Evolutionary conservation across 179 eudicot species (phyloP), one percentile per base, ranked within the genome.

Genomic region (Nepenthes alata): DNA sequence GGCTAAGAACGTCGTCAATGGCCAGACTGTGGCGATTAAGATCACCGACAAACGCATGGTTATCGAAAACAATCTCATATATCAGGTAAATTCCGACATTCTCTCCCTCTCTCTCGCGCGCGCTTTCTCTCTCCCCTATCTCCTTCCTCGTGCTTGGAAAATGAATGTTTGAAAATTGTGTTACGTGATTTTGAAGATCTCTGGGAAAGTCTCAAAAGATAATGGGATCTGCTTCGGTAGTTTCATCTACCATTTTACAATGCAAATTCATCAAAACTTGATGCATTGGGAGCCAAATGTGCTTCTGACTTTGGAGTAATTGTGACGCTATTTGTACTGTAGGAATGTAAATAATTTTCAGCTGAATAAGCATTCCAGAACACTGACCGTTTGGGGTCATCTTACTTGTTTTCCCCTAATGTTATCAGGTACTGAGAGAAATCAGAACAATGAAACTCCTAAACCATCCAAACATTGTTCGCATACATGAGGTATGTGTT

Each of bases 401-500:
- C 48, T 45, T 7, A 41, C 37, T 53, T 48, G 7, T 16, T 47
- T 9, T 53, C 35, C 57, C 49, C 5, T 11, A 3, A 7, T 50
- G 52, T 13, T 15, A 5, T 59, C 70, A 84, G 89, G 81, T 84
- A 13, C 60, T 70, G 63, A 79, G 84, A 52, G 84, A 84, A 56
- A 84, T 84, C 51, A 77, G 82, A 49, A 75, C 83, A 35, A 82
- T 81, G 86, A 82, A 73, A 67, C 79, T 79, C 58, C 59, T 84
- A 68, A 73, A 67, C 61, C 89, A 84, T 59, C 89, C 86, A 1
- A 79, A 77, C 53, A 84, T 84, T 60, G 84, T 84, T 3, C 62
- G 77, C 15, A 81, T 83, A 76, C 67, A 81, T 25, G 86, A 81
- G 84, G 88, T 72, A 71, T 51, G 55, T 11, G 16, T 12, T 50